Base-by-base conservation (phyloP, 2,329 filamentous ascomycete genomes). In the Fusarium sp. region DNA sequence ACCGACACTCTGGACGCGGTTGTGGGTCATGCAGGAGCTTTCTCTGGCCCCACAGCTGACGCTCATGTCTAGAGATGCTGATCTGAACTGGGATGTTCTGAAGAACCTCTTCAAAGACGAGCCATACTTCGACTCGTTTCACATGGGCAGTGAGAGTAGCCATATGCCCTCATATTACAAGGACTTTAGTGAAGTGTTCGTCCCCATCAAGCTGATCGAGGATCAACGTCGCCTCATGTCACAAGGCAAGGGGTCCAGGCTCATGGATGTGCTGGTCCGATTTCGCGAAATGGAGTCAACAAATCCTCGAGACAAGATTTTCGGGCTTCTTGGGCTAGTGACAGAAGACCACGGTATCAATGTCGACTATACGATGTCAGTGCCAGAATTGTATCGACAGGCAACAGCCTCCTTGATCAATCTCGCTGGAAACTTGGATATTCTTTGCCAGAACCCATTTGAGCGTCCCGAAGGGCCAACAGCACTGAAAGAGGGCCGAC, bases 21-120 rank as follows among this genome's bases (percentile, higher is more conserved):
- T 73, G 5, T 72, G 56, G 70, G 59, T 73, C 14, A 68, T 72
- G 50, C 70, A 72, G 22, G 70, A 72, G 38, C 47, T 73, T 11
- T 70, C 65, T 5, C 13, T 65, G 2, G 70, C 70, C 1, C 56
- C 65, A 3, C 38, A 38, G 0, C 11, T 72, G 38, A 58, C 53
- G 5, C 14, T 72, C 0, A 55, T 70, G 56, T 70, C 65, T 13
- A 44, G 39, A 12, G n/a, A 31, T 1, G 39, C 42, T 5, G 61
- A 72, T 8, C 24, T 72, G 0, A n/a, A 14, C 16, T 72, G 70
- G 70, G 39, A 59, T 12, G 51, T 22, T 0, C 7, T 73, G 7
- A 42, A 61, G 1, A n/a, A 20, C 9, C 28, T 72, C 1, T 51
- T 72, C 3, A 62, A 30, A 16, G 70, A 73, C 3, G 60, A 72